Evolutionary conservation across 257 asterid genomes (phyloP), one percentile per base, ranked within the genome.

Genomic region (Rhazya stricta): DNA sequence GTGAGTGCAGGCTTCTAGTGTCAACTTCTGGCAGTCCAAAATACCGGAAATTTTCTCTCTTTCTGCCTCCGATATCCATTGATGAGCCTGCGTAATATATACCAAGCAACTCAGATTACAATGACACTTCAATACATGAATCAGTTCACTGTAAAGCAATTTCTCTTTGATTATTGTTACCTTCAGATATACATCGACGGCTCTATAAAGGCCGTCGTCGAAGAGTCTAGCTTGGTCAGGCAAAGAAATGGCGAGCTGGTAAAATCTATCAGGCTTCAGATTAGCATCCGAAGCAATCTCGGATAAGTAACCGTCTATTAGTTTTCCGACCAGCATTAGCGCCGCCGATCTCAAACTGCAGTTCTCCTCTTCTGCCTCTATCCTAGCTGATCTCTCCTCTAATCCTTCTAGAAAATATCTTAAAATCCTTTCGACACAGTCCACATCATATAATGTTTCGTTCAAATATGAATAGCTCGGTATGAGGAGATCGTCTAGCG

Each of bases 151-250:
- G 16, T 58, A 9, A 42, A 11, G 12, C 0, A 4, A 19, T 21
- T 39, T 53, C 25, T 60, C 19, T 37, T 15, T 9, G 32, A 25
- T 48, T 56, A 1, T 23, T 2, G 57, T 42, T 76, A 91, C 99
- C 99, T 92, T 95, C 62, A 95, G 96, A 86, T 89, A 92, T 34
- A 95, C 97, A 83, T 95, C 99, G n/a, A 95, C 96, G 30, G 98
- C 98, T 66, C 99, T 88, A 75, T 95, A 95, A 57, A 95, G 96
- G 23, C 99, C 99, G 61, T 95, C 98, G 80, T 95, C 96, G 53
- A 86, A 95, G 53, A 91, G 82, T 69, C 99, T 86, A 69, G 99
- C 97, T 23, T 81, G 89, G 41, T 92, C 93, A 69, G 98, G 97
- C 84, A 95, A 65, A 23, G 96, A 81, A 63, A 90, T 75, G 62